phyloP scores from a whole-genome alignment of 768 basidiomycete genomes.

The Bullera alba region DNA sequence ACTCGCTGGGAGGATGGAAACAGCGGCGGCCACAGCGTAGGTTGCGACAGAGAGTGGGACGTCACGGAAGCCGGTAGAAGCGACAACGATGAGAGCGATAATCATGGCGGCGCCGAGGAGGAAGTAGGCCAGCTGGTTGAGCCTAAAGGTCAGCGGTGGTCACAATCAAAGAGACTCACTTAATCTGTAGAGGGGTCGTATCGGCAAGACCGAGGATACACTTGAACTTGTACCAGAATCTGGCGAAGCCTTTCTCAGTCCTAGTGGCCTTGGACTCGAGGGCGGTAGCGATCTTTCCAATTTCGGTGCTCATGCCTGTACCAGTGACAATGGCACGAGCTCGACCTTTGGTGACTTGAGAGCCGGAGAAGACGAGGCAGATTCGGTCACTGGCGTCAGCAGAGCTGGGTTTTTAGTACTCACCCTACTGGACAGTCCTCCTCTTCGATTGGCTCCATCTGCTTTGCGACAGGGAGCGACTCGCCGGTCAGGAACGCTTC shows the following conservation, averaged over 20 bases:
- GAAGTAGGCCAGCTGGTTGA: slow-evolving; percentile 47
- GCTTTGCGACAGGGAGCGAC: slow-evolving; percentile 52
- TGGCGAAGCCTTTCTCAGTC: slow-evolving; percentile 40
- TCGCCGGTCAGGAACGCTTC: slow-evolving; percentile 56
- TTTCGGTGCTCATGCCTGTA: slow-evolving; percentile 56
- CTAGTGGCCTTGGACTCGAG: slow-evolving; percentile 43
- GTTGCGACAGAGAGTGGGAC: slow-evolving; percentile 45
- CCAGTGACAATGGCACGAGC: slow-evolving; percentile 51
- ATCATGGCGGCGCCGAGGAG: slow-evolving; percentile 40
- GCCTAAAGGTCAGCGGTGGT: slow-evolving; percentile 41
- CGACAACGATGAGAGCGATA: slow-evolving; percentile 47
- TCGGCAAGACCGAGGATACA: slow-evolving; percentile 48
- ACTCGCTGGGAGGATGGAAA: slow-evolving; percentile 48
- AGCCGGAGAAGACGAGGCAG: slow-evolving; percentile 47
- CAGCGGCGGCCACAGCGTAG: slow-evolving; percentile 48
- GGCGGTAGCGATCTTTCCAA: slow-evolving; percentile 47
- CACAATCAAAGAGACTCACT: slow-evolving; percentile 27
- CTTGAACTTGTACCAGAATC: slow-evolving; percentile 54
- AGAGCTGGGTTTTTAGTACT: neutral
- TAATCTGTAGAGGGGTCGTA: slow-evolving; percentile 50
- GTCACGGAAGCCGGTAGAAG: slow-evolving; percentile 43
- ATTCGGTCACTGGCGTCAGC: slow-evolving; percentile 25
- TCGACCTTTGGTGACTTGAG: slow-evolving; percentile 52
- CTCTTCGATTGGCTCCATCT: slow-evolving; percentile 43
- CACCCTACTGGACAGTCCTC: slow-evolving; percentile 40